Conservation (phyloP, 148 eudicot species). For the Gaultheria prostrata region DNA sequence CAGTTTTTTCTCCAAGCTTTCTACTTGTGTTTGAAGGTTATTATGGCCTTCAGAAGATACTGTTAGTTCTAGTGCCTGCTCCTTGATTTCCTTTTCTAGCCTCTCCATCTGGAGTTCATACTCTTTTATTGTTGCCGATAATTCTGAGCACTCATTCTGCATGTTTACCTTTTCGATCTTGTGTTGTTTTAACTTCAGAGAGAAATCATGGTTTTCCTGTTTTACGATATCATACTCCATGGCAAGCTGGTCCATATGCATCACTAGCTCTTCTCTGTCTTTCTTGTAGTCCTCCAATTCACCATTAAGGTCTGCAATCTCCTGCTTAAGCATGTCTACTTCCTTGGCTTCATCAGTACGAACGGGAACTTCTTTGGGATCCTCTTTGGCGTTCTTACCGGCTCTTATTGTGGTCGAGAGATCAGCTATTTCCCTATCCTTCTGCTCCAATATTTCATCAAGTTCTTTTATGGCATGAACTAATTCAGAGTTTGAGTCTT, state of each 20-base stretch:
- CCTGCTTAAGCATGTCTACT: constrained; percentile 36
- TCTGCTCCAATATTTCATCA: constrained; percentile 54
- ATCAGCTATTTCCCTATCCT: constrained; percentile 45
- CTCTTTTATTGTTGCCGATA: constrained; percentile 46
- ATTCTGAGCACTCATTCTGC: constrained; percentile 55
- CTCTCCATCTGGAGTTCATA: constrained; percentile 53
- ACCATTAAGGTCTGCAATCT: constrained; percentile 39
- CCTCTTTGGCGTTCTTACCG: constrained; percentile 28
- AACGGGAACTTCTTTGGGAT: constrained; percentile 23
- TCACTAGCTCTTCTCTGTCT: constrained; percentile 46
- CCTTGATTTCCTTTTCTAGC: constrained; percentile 50
- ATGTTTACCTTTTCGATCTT: constrained; percentile 48
- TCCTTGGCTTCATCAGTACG: constrained; percentile 29
- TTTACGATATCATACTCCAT: constrained; percentile 50
- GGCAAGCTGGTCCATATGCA: constrained; percentile 38
- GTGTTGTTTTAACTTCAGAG: constrained; percentile 42
- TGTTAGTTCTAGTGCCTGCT: constrained; percentile 56
- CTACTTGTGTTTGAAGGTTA: constrained; percentile 57
- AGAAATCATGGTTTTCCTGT: constrained; percentile 52
- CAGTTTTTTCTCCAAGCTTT: constrained; percentile 55
- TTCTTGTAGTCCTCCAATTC: constrained; percentile 58
- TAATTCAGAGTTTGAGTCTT: constrained; percentile 87
- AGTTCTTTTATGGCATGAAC: constrained; percentile 70
- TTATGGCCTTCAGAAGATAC: constrained; percentile 43
- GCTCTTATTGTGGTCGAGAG: constrained; percentile 39